A percentile compares a stretch with the other conserved stretches of the same genome.
Evolutionary conservation across 768 basidiomycete species (phyloP).

Genomic region (Russula sp.): DNA sequence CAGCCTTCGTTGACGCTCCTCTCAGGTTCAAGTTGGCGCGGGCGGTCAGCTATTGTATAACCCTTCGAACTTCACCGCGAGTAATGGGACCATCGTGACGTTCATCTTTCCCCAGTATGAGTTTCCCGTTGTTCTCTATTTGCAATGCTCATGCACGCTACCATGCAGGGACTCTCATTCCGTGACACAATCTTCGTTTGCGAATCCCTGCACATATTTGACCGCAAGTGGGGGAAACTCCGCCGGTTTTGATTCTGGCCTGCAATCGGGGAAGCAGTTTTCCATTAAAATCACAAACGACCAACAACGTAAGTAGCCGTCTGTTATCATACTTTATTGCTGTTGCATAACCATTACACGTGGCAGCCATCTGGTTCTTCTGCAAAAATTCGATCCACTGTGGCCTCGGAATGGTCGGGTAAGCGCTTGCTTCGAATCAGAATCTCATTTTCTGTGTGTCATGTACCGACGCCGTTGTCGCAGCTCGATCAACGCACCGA

Average conservation of each 20-base stretch:
- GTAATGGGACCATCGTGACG: conserved; percentile 43
- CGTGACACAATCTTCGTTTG: conserved; percentile 29
- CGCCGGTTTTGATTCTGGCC: conserved; percentile 49
- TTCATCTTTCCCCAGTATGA: conserved; percentile 46
- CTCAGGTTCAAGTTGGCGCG: conserved; percentile 39
- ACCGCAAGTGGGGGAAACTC: conserved; percentile 29
- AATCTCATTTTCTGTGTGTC: neutral
- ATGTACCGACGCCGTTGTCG: neutral
- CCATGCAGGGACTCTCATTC: conserved; percentile 23
- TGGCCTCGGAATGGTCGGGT: conserved; percentile 45
- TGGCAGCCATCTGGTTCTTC: conserved; percentile 48
- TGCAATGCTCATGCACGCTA: neutral
- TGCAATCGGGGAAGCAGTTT: conserved; percentile 35
- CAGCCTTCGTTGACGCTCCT: neutral
- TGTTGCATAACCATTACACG: neutral
- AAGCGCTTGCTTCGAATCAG: conserved; percentile 8
- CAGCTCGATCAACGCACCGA: conserved; percentile 41
- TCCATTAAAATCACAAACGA: conserved; percentile 43
- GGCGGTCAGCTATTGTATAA: conserved; percentile 35
- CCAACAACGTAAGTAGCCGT: conserved; percentile 34
- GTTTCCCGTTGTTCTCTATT: neutral
- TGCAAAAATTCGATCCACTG: conserved; percentile 44
- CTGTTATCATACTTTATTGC: neutral
- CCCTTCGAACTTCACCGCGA: conserved; percentile 40
- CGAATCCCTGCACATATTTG: conserved; percentile 33